Base-by-base conservation (phyloP, 1,284 basidiomycete genomes). In the Apiotrichum gracile region DNA sequence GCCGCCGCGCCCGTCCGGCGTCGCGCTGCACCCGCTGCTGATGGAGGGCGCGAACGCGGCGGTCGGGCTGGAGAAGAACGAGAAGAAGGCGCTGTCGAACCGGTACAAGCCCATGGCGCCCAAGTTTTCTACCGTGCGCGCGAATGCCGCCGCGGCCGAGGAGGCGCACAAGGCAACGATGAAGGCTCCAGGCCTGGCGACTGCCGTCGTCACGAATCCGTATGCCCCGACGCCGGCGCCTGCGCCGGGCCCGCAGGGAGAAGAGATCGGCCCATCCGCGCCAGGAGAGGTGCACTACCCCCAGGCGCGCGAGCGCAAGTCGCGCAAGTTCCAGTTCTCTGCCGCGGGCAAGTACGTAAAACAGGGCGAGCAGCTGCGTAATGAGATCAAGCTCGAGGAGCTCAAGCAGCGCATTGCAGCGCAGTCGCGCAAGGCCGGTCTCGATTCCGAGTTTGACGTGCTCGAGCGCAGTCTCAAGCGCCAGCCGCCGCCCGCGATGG, bases 41-140 rank as follows among this genome's bases (percentile, higher is more conserved):
- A 80, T 92, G 57, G 81, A 80, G 22, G 34, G 29, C 21, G 44
- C 34, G 12, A 21, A 38, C 14, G 79, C 52, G 17, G 53, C 54
- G 29, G 42, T 22, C 19, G 50, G 27, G 12, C 46, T 63, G 35
- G 64, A 69, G 49, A 68, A 68, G 63, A 70, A 73, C 51, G 72
- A 69, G 51, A 70, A 72, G 61, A 62, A 59, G 51, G 62, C 65
- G 19, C 49, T 69, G 56, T 47, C 63, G 49, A 62, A 73, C 61
- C 54, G 86, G 55, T 94, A 93, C 76, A 93, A 91, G 71, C 89
- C 92, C 9, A 96, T 96, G 91, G 89, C 91, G 60, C 92, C 92
- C 50, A 97, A 96, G 73, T 97, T 96, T 72, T 87, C 91, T 0
- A 90, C 89, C 5, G 91, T 94, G 73, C 91, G 87, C 78, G 86